Percentiles rank a stretch among this genome's conserved stretches.
These are phyloP conservation scores for Aulographum hederae DNA, from an alignment of 2,329 filamentous ascomycete species.

Conservation along the genomic window DNA sequence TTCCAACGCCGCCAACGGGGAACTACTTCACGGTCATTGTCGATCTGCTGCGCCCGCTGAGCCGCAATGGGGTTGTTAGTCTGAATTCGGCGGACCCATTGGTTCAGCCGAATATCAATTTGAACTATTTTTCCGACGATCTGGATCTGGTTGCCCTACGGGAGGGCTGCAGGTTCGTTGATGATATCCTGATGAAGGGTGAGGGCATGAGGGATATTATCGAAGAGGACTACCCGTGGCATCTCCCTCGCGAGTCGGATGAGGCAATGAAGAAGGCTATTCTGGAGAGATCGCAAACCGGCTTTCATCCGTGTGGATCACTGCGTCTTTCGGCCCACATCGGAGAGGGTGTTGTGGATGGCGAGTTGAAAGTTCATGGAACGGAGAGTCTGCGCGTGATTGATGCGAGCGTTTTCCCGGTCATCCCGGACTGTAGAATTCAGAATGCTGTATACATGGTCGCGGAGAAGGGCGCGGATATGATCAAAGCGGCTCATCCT, in stretches of 20 bases:
- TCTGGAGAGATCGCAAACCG: conserved; percentile 22
- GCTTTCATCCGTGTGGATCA: conserved; percentile 33
- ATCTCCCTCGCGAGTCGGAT: conserved; percentile 27
- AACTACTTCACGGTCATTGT: conserved; percentile 39
- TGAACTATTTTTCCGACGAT: conserved; percentile 28
- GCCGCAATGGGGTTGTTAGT: conserved; percentile 21
- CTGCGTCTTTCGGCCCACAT: conserved; percentile 41
- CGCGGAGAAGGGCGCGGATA: conserved; percentile 34
- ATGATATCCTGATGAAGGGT: conserved; percentile 29
- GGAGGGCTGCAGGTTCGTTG: conserved; percentile 30
- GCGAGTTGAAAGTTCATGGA: conserved; percentile 18
- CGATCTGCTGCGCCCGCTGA: conserved; percentile 29
- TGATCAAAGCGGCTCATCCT: conserved; percentile 25
- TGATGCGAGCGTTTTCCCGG: conserved; percentile 31
- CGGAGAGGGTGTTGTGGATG: conserved; percentile 33
- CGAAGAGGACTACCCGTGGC: conserved; percentile 22
- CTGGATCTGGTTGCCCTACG: conserved; percentile 8
- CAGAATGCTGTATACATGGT: conserved; percentile 44
- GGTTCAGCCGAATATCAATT: conserved; percentile 22
- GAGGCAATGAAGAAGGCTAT: too few species aligned
- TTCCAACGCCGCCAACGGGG: conserved; percentile 23
- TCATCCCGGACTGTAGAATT: conserved; percentile 37
- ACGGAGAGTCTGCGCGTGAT: conserved; percentile 20
- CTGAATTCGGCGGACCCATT: conserved; percentile 21
- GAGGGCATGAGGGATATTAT: conserved; percentile 38